Evolutionary conservation across 768 basidiomycete species (phyloP).

Genomic region (Suillus spraguei): DNA sequence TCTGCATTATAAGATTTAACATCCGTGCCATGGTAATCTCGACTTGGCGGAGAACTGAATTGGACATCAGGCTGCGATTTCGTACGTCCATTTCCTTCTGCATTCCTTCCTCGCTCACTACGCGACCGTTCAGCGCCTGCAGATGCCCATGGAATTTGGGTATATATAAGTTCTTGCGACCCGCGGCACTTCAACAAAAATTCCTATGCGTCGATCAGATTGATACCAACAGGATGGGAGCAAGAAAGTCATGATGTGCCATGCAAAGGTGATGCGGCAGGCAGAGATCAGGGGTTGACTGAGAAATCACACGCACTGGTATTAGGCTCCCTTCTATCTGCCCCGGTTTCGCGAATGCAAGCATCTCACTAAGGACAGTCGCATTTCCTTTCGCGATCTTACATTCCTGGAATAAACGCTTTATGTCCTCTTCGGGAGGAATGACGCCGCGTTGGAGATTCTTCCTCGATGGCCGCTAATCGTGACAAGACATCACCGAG

Average conservation of each 20-base stretch:
- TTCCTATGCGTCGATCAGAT: conserved; percentile 53
- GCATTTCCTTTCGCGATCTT: conserved; percentile 85
- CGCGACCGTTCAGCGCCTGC: conserved; percentile 79
- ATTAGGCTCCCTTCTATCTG: conserved; percentile 68
- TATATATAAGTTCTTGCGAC: conserved; percentile 83
- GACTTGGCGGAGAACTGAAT: conserved; percentile 1
- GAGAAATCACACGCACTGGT: conserved; percentile 45
- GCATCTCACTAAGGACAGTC: conserved; percentile 65
- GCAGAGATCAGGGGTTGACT: background rate
- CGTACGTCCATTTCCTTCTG: conserved; percentile 17
- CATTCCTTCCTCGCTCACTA: conserved; percentile 29
- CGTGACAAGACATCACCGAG: background rate
- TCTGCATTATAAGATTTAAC: conserved; percentile 25
- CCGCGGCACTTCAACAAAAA: conserved; percentile 77
- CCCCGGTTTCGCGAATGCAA: conserved; percentile 70
- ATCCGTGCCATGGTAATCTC: conserved; percentile 22
- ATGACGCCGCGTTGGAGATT: conserved; percentile 43
- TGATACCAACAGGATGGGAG: background rate
- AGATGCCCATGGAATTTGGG: conserved; percentile 91
- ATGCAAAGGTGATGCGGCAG: background rate
- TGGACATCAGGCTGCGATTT: conserved; percentile 16
- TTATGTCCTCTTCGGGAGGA: conserved; percentile 83
- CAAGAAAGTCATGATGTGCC: background rate
- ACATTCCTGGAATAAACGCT: conserved; percentile 83
- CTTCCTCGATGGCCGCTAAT: conserved; percentile 5